These are phyloP conservation scores for Xerocomellus intermedius DNA, from an alignment of 768 basidiomycete genomes.

Conservation along the genomic window DNA sequence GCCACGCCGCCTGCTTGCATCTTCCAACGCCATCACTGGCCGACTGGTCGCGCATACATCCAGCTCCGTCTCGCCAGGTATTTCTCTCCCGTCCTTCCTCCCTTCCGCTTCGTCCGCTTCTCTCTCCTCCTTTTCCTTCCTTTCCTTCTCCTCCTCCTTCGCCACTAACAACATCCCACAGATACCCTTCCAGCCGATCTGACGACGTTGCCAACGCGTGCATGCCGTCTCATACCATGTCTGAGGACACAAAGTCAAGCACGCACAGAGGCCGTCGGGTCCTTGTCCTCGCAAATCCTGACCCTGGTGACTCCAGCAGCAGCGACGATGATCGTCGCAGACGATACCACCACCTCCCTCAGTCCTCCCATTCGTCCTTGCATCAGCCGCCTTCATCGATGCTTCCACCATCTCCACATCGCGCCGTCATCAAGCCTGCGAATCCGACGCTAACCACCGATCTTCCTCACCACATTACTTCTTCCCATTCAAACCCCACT, in stretches of 20 bases:
- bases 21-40: constrained; percentile 29
- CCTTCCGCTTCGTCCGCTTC: neutral
- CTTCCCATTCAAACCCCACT: constrained; percentile 50
- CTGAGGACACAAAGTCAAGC: constrained; percentile 54
- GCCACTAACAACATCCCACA: neutral
- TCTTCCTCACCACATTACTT: constrained; percentile 32
- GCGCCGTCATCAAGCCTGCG: constrained; percentile 16
- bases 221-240: constrained; percentile 46
- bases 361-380: constrained; percentile 26
- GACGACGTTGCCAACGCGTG: constrained; percentile 30
- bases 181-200: constrained; percentile 16
- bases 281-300: constrained; percentile 62
- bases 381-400: constrained; percentile 28
- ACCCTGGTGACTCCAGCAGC: constrained; percentile 46
- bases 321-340: constrained; percentile 36
- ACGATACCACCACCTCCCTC: constrained; percentile 11
- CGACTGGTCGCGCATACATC: constrained; percentile 29
- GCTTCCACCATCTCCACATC: constrained; percentile 19
- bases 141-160: neutral
- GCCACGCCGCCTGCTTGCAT: constrained; percentile 23
- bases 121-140: neutral
- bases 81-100: constrained; percentile 2
- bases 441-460: constrained; percentile 38
- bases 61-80: constrained; percentile 21
- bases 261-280: constrained; percentile 38